Evolutionary conservation across 495 filamentous ascomycete species (phyloP).

Genomic region (Aspergillus asperescens): DNA sequence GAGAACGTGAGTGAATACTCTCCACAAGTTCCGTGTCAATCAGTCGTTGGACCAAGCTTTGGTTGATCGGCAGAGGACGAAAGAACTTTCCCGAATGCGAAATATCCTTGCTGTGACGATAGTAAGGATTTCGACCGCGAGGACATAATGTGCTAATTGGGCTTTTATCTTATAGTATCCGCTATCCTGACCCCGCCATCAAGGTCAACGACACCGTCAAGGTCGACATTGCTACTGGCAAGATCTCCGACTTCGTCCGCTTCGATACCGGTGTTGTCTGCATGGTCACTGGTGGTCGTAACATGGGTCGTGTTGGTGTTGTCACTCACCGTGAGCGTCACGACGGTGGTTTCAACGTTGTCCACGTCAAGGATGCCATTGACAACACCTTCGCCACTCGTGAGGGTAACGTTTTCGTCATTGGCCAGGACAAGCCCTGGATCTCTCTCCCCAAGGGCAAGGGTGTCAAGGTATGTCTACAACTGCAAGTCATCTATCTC

Average conservation of each 20-base stretch:
- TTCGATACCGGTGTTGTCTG: slow-evolving; percentile 97
- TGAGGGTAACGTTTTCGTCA: slow-evolving; percentile 97
- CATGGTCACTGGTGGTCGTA: slow-evolving; percentile 98
- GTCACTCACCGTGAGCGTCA: slow-evolving; percentile 99
- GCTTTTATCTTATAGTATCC: slow-evolving; percentile 62
- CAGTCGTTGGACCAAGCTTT: slow-evolving; percentile 99
- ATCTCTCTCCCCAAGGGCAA: slow-evolving; percentile 98
- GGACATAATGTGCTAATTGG: slow-evolving; percentile 38
- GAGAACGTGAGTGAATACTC: slow-evolving; percentile 87
- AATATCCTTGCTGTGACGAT: slow-evolving; percentile 19
- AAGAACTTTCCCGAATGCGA: slow-evolving; percentile 19
- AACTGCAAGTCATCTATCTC: neutral
- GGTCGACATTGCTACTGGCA: slow-evolving; percentile 93
- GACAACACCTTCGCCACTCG: slow-evolving; percentile 99
- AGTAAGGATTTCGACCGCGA: slow-evolving; percentile 29
- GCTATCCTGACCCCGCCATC: slow-evolving; percentile 95
- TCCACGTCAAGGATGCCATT: slow-evolving; percentile 98
- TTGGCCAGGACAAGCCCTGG: slow-evolving; percentile 97
- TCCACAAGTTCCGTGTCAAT: slow-evolving; percentile 76
- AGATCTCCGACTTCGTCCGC: slow-evolving; percentile 91
- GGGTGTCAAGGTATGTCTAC: slow-evolving; percentile 78
- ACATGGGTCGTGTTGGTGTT: slow-evolving; percentile 99
- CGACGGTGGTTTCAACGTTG: slow-evolving; percentile 99
- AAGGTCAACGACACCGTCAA: slow-evolving; percentile 99
- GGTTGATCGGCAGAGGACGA: slow-evolving; percentile 61